Evolutionary conservation across 352 stramenopile species (phyloP), one percentile per base, ranked within the genome.

Genomic region (Phytophthora rubi): DNA sequence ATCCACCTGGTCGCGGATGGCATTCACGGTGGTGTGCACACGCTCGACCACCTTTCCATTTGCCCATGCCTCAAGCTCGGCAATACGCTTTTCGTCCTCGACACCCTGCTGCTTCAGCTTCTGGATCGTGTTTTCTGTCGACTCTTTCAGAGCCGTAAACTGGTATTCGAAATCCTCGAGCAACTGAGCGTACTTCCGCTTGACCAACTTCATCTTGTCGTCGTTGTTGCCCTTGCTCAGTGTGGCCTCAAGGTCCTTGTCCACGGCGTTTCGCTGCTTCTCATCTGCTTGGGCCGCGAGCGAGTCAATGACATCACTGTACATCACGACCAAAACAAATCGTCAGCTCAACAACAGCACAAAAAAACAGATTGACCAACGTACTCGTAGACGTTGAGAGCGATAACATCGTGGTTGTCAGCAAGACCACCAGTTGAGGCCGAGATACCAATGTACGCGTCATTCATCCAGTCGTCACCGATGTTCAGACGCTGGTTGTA

Each of bases 151-250:
- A 18, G 88, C 83, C 18, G 85, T 91, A 64, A 94, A 90, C 71
- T 95, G 73, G 61, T 94, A 89, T 65, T 95, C 88, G 62, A 95
- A 95, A 33, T 95, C 86, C 65, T 95, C 88, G 6, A 94, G 69
- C 55, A 95, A 71, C 70, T 91, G 85, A 73, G 79, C 63, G 73
- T 94, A 95, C 74, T 91, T 92, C 57, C 79, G 82, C 72, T 93
- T 92, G 26, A 95, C 70, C 37, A 88, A 42, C 28, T 82, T 81
- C 47, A 94, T 68, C 65, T 89, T 91, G 53, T 81, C 76, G 10
- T 88, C 82, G 13, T 82, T 82, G 67, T 81, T 84, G 26, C 81
- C 85, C n/a, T 72, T 72, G 54, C 64, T 85, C 57, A 91, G 53
- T 9, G 69, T 66, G 26, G 69, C 73, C 60, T 92, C 82, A 16